These are phyloP conservation scores for Dinochytrium kinnereticum DNA, from an alignment of 371 early-diverging fungal species.

Conservation along the genomic window DNA sequence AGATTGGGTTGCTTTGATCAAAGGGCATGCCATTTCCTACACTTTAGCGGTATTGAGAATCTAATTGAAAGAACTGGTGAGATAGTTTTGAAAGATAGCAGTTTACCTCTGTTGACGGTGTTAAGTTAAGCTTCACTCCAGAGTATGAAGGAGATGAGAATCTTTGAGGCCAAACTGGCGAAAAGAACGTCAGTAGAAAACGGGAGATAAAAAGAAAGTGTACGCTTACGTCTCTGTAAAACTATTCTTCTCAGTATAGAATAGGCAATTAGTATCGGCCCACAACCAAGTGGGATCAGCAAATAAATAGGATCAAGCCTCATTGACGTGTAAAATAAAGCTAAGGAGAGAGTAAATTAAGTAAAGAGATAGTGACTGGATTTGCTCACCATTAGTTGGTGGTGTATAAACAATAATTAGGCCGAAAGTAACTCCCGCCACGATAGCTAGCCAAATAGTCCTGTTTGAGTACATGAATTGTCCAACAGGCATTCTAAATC, in stretches of 20 bases:
- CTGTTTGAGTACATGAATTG: conserved; percentile 40
- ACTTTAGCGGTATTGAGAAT: too few relatives aligned
- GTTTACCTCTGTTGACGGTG: too few relatives aligned
- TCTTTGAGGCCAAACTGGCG: too few relatives aligned
- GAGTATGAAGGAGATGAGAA: too few relatives aligned
- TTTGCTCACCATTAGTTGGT: conserved; percentile 41
- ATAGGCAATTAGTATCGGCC: conserved; percentile 4
- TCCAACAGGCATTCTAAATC: conserved; percentile 45
- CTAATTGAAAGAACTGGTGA: too few relatives aligned
- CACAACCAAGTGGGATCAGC: conserved; percentile 20
- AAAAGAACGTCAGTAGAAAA: too few relatives aligned
- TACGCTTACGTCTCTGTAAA: not conserved
- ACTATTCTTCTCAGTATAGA: not conserved
- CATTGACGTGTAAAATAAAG: conserved; percentile 24
- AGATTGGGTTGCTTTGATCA: too few relatives aligned
- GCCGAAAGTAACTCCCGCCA: conserved; percentile 38
- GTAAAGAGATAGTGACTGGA: not conserved
- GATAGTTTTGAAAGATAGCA: too few relatives aligned
- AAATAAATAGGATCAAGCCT: conserved; percentile 21
- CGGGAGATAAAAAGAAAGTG: not conserved
- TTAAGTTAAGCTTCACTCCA: too few relatives aligned
- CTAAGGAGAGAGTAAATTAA: conserved; percentile 6
- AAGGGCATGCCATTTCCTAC: too few relatives aligned
- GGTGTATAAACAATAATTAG: conserved; percentile 53
- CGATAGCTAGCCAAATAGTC: conserved; percentile 38